Evolutionary conservation across 1,284 basidiomycete species (phyloP), one percentile per base, ranked within the genome.

Genomic region (Peniophora sp.): DNA sequence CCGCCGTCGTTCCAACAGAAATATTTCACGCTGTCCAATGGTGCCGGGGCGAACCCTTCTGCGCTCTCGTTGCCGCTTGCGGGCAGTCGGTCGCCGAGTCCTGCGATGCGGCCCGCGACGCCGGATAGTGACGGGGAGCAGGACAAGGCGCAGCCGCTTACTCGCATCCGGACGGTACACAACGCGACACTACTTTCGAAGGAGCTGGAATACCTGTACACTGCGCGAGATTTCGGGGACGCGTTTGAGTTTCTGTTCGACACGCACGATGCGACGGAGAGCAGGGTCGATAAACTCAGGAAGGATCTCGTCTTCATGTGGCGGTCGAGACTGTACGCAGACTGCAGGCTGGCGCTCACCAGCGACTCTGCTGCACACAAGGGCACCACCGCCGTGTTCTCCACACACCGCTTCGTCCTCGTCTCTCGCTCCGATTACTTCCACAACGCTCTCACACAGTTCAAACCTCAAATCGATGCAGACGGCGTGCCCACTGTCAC

Each of bases 261-360:
- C 56, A 78, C 83, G 34, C 72, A 77, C 10, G 77, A 84, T 49
- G 74, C 75, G 0, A 86, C 90, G 55, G 80, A 85, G 53, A 71
- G 79, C 52, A 73, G 90, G n/a, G 69, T 91, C 49, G 91, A 95
- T 69, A 94, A 94, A 66, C 80, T 96, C 2, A 76, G 84, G 50
- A 88, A 93, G 66, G 94, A 97, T 64, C 74, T 97, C 32, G 90
- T 95, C 24, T 97, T 89, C 73, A 95, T 95, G 92, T 97, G 94
- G 94, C 73, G 93, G 24, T 91, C 88, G 16, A 83, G 92, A 51
- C 80, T 97, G 12, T 97, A 94, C 67, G 89, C 90, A 2, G 94
- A 97, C 66, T 81, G 94, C 16, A 80, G 84, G 49, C 85, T 97
- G 53, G 77, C 85, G 0, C 79, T 94, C 51, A 78, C 78, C 0